Evolutionary conservation across 352 stramenopile species (phyloP).

Genomic region (Aphanomyces euteiches): DNA sequence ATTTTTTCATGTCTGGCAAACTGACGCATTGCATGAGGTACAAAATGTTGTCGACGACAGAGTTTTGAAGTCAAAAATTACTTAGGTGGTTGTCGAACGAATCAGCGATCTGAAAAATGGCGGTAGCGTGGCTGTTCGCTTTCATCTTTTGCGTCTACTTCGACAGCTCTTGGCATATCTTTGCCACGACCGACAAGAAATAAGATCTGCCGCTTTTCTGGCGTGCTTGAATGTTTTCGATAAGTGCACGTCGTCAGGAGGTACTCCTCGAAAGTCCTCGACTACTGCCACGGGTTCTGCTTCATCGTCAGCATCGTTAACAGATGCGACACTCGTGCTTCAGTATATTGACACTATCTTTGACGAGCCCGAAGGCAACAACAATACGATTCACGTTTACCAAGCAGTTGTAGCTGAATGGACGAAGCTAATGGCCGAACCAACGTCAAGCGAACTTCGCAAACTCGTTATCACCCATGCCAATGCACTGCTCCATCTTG

Average conservation of each 20-base stretch:
- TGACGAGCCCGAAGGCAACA: not conserved
- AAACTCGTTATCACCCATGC: conserved; percentile 39
- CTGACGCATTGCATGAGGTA: conserved; percentile 6
- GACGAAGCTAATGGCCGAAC: conserved; percentile 50
- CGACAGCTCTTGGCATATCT: conserved; percentile 3
- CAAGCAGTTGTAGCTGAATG: conserved; percentile 49
- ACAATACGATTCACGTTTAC: conserved; percentile 11
- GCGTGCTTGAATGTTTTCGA: conserved; percentile 3
- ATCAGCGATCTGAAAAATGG: not conserved
- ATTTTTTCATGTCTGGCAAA: conserved; percentile 11
- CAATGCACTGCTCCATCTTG: conserved; percentile 54
- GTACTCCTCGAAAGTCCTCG: not conserved
- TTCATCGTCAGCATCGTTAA: too few species aligned
- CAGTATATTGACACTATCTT: conserved; percentile 15
- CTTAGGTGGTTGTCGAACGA: not conserved
- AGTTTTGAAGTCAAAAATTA: too few species aligned
- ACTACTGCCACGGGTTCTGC: not conserved
- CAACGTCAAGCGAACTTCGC: conserved; percentile 39
- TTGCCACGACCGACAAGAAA: not conserved
- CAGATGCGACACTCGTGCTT: not conserved
- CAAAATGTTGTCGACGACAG: not conserved
- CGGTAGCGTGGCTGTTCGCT: not conserved
- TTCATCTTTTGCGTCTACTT: not conserved
- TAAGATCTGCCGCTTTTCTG: conserved; percentile 1
- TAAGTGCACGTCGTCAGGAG: conserved; percentile 5